phyloP scores from a whole-genome alignment of 2,329 filamentous ascomycete genomes.

The Elsinoe batatas region DNA sequence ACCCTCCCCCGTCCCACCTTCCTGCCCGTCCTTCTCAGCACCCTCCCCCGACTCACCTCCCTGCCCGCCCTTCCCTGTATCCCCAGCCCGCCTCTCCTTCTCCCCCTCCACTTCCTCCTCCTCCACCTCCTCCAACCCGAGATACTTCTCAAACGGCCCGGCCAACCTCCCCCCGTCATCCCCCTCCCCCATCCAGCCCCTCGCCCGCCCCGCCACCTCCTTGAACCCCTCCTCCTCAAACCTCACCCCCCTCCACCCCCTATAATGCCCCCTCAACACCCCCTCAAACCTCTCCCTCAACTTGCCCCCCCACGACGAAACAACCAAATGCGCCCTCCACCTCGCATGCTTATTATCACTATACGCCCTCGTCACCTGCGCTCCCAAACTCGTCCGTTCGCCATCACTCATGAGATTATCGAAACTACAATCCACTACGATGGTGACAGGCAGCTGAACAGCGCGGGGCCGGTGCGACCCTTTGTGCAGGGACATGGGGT shows the following conservation, averaged over 20 bases:
- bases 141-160: constrained; percentile 33
- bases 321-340: constrained; percentile 60
- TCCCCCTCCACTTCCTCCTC: not conserved
- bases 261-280: constrained; percentile 59
- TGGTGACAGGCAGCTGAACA: constrained; percentile 60
- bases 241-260: constrained; percentile 67
- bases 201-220: constrained; percentile 54
- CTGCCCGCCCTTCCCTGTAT: not conserved
- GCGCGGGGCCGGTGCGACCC: constrained; percentile 23
- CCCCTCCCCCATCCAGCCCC: constrained; percentile 52
- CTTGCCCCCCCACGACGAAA: constrained; percentile 67
- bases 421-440: constrained; percentile 87
- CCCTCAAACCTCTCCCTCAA: constrained; percentile 73
- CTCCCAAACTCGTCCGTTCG: constrained; percentile 71
- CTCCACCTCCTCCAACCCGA: constrained; percentile 1
- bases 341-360: constrained; percentile 67
- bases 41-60: not conserved
- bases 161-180: constrained; percentile 49
- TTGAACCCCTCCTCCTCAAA: constrained; percentile 69
- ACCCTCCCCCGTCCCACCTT: not conserved
- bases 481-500: constrained; percentile 13
- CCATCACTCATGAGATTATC: constrained; percentile 81
- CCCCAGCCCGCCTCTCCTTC: not conserved
- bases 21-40: not conserved
- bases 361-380: constrained; percentile 80